These are phyloP conservation scores for Syncephalis fuscata DNA, from an alignment of 371 early-diverging fungal genomes.

Conservation along the genomic window DNA sequence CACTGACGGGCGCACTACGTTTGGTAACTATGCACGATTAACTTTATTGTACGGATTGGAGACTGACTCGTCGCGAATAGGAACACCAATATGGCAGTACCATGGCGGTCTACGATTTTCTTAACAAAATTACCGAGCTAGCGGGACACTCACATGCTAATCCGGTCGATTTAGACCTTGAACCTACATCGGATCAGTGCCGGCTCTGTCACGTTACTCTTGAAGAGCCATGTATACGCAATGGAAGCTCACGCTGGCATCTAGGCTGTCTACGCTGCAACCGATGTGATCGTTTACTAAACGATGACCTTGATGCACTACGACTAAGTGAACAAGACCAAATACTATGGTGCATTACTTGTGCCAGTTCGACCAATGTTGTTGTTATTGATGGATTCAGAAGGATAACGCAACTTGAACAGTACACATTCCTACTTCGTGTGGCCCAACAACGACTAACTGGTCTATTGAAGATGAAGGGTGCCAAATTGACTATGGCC, in stretches of 20 bases:
- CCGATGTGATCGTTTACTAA: constrained; percentile 34
- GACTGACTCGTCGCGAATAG: no score
- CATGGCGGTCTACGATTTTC: constrained; percentile 28
- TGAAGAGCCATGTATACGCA: constrained; percentile 74
- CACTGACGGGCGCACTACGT: constrained; percentile 71
- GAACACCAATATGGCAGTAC: constrained; percentile 16
- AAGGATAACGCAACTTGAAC: constrained; percentile 70
- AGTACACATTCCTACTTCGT: constrained; percentile 75
- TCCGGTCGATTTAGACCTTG: constrained; percentile 23
- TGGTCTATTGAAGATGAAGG: constrained; percentile 46
- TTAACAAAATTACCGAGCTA: constrained; percentile 30
- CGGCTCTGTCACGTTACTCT: constrained; percentile 51
- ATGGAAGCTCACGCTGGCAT: constrained; percentile 63
- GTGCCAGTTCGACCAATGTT: constrained; percentile 19
- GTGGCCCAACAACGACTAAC: constrained; percentile 76
- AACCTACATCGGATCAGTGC: constrained; percentile 67
- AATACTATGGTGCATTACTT: constrained; percentile 25
- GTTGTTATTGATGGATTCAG: constrained; percentile 33
- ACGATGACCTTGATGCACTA: constrained; percentile 25
- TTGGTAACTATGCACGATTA: constrained; percentile 52
- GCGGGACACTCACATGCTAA: constrained; percentile 20
- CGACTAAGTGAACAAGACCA: constrained; percentile 21
- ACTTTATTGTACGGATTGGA: no score
- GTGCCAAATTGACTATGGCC: constrained; percentile 11
- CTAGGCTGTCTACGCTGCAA: constrained; percentile 57